Evolutionary conservation across 2,329 filamentous ascomycete species (phyloP), one percentile per base, ranked within the genome.

Genomic region (Fusarium bactridioides): DNA sequence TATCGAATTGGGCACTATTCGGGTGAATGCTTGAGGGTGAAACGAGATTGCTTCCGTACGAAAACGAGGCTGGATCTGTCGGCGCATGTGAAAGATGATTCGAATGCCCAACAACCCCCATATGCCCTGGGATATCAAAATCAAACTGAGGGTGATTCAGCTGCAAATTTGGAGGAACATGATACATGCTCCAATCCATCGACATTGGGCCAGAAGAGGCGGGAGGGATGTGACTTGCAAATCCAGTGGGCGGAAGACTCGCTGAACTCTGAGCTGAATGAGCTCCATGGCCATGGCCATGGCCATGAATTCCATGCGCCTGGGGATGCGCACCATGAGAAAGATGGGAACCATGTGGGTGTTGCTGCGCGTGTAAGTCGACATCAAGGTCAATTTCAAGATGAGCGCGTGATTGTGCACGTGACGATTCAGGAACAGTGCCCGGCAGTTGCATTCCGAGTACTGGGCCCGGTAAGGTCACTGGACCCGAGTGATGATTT

Each of bases 11-110:
- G 35, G 57, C 59, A 51, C 61, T 64, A 13, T 66, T 59, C 6
- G 76, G 65, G 23, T 77, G 76, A 48, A 77, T 76, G 44, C 61
- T 76, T 4, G 74, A 76, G 21, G 76, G 75, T 8, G 76, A 77
- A 35, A 77, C 71, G 38, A 77, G 47, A 21, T 62, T 66, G 35
- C 64, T 61, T 51, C 73, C 74, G 35, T 76, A 77, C 25, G 64
- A 35, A 48, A 74, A 70, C 35, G 67, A 59, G 37, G 64, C 35
- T 29, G 67, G 57, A 65, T 76, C 68, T 35, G 72, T 60, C 4
- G 69, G 21, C 11, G 64, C 56, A 23, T 75, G 75, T 25, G 72
- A 45, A 27, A 74, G 45, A 54, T 76, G 75, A 16, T 55, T 66
- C n/a, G 72, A 67, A 48, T 76, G 71, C 3, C 63, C 60, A 37